Conservation (phyloP, 2,329 filamentous ascomycete species). For the Truncatella angustata region DNA sequence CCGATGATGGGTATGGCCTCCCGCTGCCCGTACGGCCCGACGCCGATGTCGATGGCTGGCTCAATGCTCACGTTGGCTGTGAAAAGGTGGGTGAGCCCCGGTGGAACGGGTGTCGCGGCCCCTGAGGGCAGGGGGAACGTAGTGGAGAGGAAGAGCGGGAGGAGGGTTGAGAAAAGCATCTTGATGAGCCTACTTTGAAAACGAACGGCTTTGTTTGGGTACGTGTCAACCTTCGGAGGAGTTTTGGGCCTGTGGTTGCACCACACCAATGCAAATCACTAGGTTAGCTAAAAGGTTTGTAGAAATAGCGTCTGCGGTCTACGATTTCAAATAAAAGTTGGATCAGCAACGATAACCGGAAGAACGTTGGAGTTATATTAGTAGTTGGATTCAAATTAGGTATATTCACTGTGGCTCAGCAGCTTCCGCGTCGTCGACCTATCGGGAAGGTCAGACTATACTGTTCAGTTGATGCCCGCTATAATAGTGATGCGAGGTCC, state of each 20-base stretch:
- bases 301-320: no score
- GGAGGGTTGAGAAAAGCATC: neutral
- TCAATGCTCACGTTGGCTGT: slow-evolving; percentile 26
- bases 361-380: no score
- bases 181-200: neutral
- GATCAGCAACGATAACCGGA: neutral
- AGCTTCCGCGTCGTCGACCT: no score
- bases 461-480: no score
- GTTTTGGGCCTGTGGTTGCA: no score
- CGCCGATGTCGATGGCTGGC: slow-evolving; percentile 19
- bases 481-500: neutral
- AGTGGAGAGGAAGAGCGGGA: neutral
- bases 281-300: no score
- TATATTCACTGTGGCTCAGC: neutral
- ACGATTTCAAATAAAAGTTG: no score
- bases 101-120: slow-evolving; percentile 11
- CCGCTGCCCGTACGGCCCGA: slow-evolving; percentile 20
- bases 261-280: no score
- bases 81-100: slow-evolving; percentile 25
- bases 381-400: neutral
- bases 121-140: neutral
- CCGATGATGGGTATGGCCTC: slow-evolving; percentile 26
- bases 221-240: no score
- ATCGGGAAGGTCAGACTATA: no score
- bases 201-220: no score